Percentiles rank a stretch among this genome's conserved stretches.
These are phyloP conservation scores for Coelastrella sp. DNA, from an alignment of 139 green algal species.

Conservation along the genomic window DNA sequence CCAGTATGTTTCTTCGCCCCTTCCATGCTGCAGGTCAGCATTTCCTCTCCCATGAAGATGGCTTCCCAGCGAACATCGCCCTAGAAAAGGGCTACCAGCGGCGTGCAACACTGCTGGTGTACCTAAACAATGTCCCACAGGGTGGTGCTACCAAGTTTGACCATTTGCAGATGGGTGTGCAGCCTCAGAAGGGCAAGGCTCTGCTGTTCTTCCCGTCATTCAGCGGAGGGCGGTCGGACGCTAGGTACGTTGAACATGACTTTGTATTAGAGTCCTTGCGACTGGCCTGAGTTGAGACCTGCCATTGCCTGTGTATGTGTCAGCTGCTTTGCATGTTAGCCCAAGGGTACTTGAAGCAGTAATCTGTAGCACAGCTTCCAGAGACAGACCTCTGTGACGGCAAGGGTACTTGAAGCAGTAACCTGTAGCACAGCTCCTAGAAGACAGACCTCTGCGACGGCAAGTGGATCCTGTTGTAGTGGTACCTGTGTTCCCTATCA, in stretches of 20 bases:
- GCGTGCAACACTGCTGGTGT: slow-evolving; percentile 79
- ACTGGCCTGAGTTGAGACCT: neutral
- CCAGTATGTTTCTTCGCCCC: too few relatives aligned
- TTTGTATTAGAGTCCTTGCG: too few relatives aligned
- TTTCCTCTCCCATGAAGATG: slow-evolving; percentile 82
- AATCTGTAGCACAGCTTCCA: too few relatives aligned
- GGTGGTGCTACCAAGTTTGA: slow-evolving; percentile 81
- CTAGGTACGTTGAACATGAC: neutral
- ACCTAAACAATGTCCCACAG: slow-evolving; percentile 73
- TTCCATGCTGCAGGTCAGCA: slow-evolving; percentile 48
- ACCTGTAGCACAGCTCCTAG: too few relatives aligned
- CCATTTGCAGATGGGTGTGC: slow-evolving; percentile 69
- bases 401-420: too few relatives aligned
- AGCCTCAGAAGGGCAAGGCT: slow-evolving; percentile 65
- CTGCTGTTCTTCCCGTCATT: slow-evolving; percentile 87
- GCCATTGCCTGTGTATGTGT: too few relatives aligned
- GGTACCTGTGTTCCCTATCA: too few relatives aligned
- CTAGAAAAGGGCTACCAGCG: slow-evolving; percentile 81
- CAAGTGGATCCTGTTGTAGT: too few relatives aligned
- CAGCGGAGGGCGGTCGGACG: slow-evolving; percentile 69
- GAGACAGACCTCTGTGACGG: too few relatives aligned
- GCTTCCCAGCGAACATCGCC: slow-evolving; percentile 68
- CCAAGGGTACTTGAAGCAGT: too few relatives aligned
- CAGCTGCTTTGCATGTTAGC: too few relatives aligned
- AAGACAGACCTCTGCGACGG: too few relatives aligned